Base-by-base conservation (phyloP, 352 stramenopile genomes). In the Globisporangium polare region DNA sequence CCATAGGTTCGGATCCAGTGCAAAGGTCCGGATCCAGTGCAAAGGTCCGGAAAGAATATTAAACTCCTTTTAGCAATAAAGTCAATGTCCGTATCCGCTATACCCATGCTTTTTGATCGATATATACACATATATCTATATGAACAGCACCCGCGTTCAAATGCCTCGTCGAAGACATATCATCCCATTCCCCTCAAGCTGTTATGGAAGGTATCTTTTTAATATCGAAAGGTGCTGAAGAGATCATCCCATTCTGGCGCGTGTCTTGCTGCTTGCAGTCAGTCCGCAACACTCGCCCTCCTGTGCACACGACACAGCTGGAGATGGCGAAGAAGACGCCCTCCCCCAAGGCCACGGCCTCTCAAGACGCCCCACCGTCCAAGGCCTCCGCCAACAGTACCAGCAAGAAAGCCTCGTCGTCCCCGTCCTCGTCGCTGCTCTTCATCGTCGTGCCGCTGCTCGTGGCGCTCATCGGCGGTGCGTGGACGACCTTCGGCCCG, bases 401-500 rank as follows among this genome's bases (percentile, higher is more conserved):
- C 15, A 35, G 22, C 8, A 54, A 47, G 20, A 49, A 61, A 17
- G 31, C 24, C 2, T 5, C 50, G 2, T 35, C 52, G 1, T 24
- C 58, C 0, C n/a, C n/a, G n/a, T 65, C 47, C 22, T 64, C 58
- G 12, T 63, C 61, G 13, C 45, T 80, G 65, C 54, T 70, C 26
- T 73, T 85, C 42, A 53, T 75, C 22, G 58, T 73, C 50, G 47
- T 79, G 13, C 65, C 75, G 3, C 61, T 71, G 33, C 41, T 74
- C 45, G 54, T 79, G 29, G 77, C 73, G 46, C 58, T 81, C 33
- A 55, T 81, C 22, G 73, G 66, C n/a, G 59, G 63, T 35, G 46
- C 68, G 43, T 77, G 63, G 64, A 66, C 53, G 41, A 60, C 31
- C 29, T 53, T 66, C 17, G 26, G 31, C 4, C 52, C 60, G 4